Base-by-base conservation (phyloP, 139 green algal genomes). In the Chlorella sp. region DNA sequence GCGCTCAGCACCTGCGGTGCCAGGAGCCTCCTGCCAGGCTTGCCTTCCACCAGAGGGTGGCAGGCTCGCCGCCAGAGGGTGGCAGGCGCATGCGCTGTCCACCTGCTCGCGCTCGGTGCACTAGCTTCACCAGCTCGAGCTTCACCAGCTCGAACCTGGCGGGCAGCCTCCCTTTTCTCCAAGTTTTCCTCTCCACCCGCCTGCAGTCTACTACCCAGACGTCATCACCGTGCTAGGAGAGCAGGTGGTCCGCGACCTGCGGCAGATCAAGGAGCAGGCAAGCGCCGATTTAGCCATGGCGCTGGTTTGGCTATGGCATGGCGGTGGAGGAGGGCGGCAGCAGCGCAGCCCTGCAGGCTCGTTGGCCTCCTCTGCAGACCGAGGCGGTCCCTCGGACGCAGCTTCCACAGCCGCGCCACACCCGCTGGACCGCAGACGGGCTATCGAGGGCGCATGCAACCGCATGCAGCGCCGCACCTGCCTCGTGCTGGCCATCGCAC, bases 171-270 rank as follows among this genome's bases (percentile, higher is more conserved):
- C 56, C n/a, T 40, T 5, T n/a, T 42, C 29, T 66, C 8, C 61
- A 12, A 33, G 35, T 31, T 1, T 15, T 75, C n/a, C n/a, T n/a
- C 42, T 7, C 9, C 19, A 5, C 8, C 17, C 0, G 19, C 8
- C 41, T 51, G 41, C 73, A 66, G 82, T 90, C 29, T 90, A 83
- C 75, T 90, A 86, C 45, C 83, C 83, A 14, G 83, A 92, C 6
- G 82, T 82, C 1, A 83, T 46, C 23, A 17, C 83, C 8, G 89
- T 92, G 38, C 65, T 92, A 38, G 86, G 86, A 5, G 8, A 87
- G 68, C 77, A 38, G 33, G 87, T 92, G 38, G 83, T 81, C 42
- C 59, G 87, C 3, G 77, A 73, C n/a, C 38, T 91, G 23, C 63
- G 61, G 59, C 71, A 80, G 25, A 75, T 91, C 19, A 55, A 79